phyloP scores from a whole-genome alignment of 495 filamentous ascomycete species.

The Massariosphaeria phaeospora region DNA sequence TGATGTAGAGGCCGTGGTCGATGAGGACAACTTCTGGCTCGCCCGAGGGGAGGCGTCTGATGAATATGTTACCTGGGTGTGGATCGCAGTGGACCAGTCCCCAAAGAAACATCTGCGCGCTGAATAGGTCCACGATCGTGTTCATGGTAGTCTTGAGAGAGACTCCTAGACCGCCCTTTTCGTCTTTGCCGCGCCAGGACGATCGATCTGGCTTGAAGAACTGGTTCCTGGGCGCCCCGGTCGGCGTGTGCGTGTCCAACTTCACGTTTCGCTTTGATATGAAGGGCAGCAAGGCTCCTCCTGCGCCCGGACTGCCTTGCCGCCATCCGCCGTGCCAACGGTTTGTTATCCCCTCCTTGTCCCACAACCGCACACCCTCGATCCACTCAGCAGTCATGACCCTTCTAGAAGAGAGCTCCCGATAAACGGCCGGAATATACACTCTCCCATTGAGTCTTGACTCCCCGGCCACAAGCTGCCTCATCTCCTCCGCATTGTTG shows the following conservation, averaged over 20 bases:
- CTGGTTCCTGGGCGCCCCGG: slow-evolving; percentile 41
- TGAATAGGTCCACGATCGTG: slow-evolving; percentile 92
- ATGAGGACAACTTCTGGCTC: slow-evolving; percentile 88
- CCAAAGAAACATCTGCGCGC: slow-evolving; percentile 95
- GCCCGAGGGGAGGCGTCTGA: slow-evolving; percentile 75
- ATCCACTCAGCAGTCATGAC: slow-evolving; percentile 98
- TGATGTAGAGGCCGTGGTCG: slow-evolving; percentile 93
- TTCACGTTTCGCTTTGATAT: slow-evolving; percentile 43
- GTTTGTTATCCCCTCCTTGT: slow-evolving; percentile 68
- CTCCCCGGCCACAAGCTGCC: slow-evolving; percentile 67
- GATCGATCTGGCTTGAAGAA: slow-evolving; percentile 69
- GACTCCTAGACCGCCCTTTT: slow-evolving; percentile 74
- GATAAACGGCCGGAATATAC: slow-evolving; percentile 80
- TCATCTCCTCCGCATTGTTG: slow-evolving; percentile 79
- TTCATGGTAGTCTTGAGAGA: slow-evolving; percentile 83
- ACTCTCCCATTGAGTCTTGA: slow-evolving; percentile 70
- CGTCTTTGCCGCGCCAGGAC: slow-evolving; percentile 67
- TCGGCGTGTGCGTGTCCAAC: slow-evolving; percentile 44
- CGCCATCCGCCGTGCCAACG: slow-evolving; percentile 74
- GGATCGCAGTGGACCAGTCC: slow-evolving; percentile 92
- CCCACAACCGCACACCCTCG: slow-evolving; percentile 86
- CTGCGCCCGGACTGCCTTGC: slow-evolving; percentile 69
- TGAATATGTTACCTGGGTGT: slow-evolving; percentile 95
- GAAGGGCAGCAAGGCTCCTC: slow-evolving; percentile 59
- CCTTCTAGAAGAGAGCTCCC: slow-evolving; percentile 73